Conservation (phyloP, 2,329 filamentous ascomycete genomes). For the Alternaria postmessia region DNA sequence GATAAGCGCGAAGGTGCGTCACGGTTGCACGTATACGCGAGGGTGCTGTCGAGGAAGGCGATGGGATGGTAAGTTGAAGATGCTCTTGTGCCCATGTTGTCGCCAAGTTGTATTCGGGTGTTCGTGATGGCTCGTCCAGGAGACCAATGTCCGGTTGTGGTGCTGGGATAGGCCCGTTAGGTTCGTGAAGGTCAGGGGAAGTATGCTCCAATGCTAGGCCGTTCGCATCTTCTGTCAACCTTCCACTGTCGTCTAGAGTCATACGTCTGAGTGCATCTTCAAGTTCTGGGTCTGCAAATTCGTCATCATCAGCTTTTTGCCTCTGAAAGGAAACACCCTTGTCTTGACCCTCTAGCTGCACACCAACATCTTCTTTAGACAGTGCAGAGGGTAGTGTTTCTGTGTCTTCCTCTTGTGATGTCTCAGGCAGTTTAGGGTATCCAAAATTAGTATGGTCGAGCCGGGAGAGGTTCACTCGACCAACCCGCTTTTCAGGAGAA, state of each 20-base stretch:
- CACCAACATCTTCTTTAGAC: neutral
- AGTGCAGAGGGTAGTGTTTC: neutral
- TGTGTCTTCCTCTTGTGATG: neutral
- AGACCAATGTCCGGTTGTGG: neutral
- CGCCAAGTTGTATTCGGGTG: constrained; percentile 34
- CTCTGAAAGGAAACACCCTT: neutral
- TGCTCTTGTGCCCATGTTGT: constrained; percentile 41
- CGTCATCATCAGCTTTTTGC: constrained; percentile 15
- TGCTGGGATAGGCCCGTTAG: neutral
- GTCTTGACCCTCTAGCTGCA: neutral
- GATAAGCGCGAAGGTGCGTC: constrained; percentile 44
- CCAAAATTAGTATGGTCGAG: constrained; percentile 24
- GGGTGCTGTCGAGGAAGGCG: constrained; percentile 19
- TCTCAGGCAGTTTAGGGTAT: constrained; percentile 23
- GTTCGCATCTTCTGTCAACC: constrained; percentile 12
- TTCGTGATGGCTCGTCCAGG: constrained; percentile 14
- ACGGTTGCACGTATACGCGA: constrained; percentile 43
- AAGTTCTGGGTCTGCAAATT: constrained; percentile 39
- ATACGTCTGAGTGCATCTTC: constrained; percentile 31
- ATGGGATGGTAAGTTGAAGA: constrained; percentile 41
- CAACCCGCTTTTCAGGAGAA: constrained; percentile 22
- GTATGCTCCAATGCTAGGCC: neutral
- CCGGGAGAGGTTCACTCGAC: constrained; percentile 29
- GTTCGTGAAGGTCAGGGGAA: neutral
- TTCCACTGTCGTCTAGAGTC: constrained; percentile 21